Conservation (phyloP, 768 basidiomycete species). For the Termitomyces titanicus region DNA sequence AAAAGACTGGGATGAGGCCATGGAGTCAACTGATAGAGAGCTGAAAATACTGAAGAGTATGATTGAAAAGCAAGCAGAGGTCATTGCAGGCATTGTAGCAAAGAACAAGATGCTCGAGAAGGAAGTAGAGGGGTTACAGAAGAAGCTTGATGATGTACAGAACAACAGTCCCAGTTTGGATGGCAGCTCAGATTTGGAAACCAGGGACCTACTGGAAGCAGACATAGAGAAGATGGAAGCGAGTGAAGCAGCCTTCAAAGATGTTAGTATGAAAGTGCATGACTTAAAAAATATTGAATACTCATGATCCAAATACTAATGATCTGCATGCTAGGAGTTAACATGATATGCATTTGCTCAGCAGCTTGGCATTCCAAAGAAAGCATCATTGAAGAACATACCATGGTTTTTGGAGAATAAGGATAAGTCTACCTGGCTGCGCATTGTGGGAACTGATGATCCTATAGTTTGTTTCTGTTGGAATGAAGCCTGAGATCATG, state of each 20-base stretch:
- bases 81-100: neutral
- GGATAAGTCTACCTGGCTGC: constrained; percentile 4
- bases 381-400: neutral
- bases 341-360: neutral
- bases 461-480: neutral
- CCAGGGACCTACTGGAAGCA: neutral
- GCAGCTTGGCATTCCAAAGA: neutral
- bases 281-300: too few relatives aligned
- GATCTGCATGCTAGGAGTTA: neutral
- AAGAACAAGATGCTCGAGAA: too few relatives aligned
- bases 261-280: neutral
- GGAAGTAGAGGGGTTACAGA: neutral
- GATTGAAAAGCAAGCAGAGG: neutral
- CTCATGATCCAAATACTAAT: neutral
- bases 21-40: neutral
- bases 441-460: neutral
- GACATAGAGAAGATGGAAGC: neutral
- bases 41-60: neutral
- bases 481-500: neutral
- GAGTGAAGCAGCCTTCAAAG: neutral
- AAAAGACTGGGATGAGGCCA: neutral
- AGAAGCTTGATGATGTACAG: neutral
- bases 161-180: neutral
- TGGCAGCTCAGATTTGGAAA: neutral
- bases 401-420: constrained; percentile 4